Conservation (phyloP, 1,139 yeast species). For the Martiniozyma asiatica region DNA sequence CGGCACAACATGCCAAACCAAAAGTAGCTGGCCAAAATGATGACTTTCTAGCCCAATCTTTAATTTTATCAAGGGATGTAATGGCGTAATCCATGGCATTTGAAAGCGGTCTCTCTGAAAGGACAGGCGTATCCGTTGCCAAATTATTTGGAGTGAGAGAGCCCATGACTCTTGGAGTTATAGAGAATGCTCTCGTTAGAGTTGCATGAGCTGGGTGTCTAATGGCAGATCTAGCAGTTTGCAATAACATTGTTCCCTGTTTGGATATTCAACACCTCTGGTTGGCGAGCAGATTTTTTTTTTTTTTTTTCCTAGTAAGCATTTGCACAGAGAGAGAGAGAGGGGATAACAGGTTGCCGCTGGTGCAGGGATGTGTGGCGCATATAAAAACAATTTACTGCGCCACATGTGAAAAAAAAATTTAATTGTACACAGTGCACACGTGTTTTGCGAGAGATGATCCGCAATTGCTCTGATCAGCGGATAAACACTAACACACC, state of each 20-base stretch:
- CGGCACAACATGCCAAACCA: slow-evolving; percentile 89
- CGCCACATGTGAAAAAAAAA: too few relatives aligned
- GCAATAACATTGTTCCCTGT: slow-evolving; percentile 1
- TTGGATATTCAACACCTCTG: not conserved
- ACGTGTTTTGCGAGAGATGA: too few relatives aligned
- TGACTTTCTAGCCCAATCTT: slow-evolving; percentile 88
- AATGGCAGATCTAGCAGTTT: slow-evolving; percentile 6
- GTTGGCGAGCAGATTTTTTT: not conserved
- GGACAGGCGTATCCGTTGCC: slow-evolving; percentile 38
- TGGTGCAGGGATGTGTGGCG: too few relatives aligned
- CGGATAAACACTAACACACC: too few relatives aligned
- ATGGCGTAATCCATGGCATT: slow-evolving; percentile 69
- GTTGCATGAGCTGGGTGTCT: slow-evolving; percentile 2
- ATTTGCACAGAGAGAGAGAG: not conserved
- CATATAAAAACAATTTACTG: too few relatives aligned
- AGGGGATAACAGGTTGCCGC: not conserved
- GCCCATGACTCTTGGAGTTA: slow-evolving; percentile 13
- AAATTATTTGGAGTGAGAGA: too few relatives aligned
- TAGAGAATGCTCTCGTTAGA: slow-evolving; percentile 10
- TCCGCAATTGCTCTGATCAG: too few relatives aligned
- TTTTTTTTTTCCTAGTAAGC: not conserved
- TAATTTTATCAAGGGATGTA: slow-evolving; percentile 74
- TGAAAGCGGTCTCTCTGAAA: slow-evolving; percentile 37
- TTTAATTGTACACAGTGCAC: too few relatives aligned
- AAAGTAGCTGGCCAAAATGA: slow-evolving; percentile 92